Conservation (phyloP, 2,329 filamentous ascomycete species). For the Fusarium sublunatum region DNA sequence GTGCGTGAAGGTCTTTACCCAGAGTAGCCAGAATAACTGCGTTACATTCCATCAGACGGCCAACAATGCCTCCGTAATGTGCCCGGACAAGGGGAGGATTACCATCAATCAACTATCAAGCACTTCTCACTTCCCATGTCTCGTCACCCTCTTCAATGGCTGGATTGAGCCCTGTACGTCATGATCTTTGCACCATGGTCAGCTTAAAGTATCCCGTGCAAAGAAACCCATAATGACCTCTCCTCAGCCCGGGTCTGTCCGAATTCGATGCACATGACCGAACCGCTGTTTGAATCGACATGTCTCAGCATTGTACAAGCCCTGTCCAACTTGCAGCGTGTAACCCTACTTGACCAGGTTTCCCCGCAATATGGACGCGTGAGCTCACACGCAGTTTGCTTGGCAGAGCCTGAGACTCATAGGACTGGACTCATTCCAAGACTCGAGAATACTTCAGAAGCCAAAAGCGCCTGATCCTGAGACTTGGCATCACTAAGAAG, state of each 20-base stretch:
- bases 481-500: background rate
- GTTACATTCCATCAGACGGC: conserved; percentile 29
- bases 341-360: conserved; percentile 19
- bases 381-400: background rate
- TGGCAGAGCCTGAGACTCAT: background rate
- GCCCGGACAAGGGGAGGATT: conserved; percentile 22
- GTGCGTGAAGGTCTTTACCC: conserved; percentile 34
- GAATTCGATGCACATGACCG: conserved; percentile 33
- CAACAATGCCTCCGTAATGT: conserved; percentile 7
- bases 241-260: conserved; percentile 24
- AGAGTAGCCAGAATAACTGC: conserved; percentile 20
- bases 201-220: background rate
- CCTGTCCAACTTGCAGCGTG: conserved; percentile 11
- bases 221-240: conserved; percentile 8
- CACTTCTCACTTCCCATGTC: background rate
- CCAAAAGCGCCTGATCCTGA: background rate
- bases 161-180: background rate
- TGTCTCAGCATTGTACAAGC: conserved; percentile 16
- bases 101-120: conserved; percentile 3
- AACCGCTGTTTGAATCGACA: conserved; percentile 2
- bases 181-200: background rate
- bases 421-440: too few species aligned
- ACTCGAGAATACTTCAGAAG: too few species aligned
- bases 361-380: conserved; percentile 16
- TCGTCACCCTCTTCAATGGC: background rate